phyloP scores from a whole-genome alignment of 2,329 filamentous ascomycete genomes.

The Colletotrichum spaethianum region DNA sequence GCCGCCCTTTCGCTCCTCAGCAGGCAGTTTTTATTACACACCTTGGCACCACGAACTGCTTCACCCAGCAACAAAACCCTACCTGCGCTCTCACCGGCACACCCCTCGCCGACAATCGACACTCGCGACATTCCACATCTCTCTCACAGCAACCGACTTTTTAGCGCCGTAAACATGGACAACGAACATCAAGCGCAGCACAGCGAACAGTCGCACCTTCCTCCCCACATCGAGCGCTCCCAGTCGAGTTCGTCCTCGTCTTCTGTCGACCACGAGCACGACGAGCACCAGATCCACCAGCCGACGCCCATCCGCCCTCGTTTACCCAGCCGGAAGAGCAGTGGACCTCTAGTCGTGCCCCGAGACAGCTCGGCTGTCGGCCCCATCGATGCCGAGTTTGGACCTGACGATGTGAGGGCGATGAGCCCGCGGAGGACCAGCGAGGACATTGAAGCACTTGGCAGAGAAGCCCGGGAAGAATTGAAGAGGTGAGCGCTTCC shows the following conservation, averaged over 20 bases:
- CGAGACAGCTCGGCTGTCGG: conserved; percentile 82
- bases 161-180: conserved; percentile 38
- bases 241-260: conserved; percentile 51
- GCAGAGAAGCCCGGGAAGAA: conserved; percentile 82
- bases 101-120: not conserved
- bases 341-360: conserved; percentile 86
- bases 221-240: conserved; percentile 55
- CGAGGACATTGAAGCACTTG: conserved; percentile 90
- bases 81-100: not conserved
- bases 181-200: conserved; percentile 44
- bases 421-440: conserved; percentile 96
- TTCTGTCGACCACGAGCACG: conserved; percentile 49
- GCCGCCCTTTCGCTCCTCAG: conserved; percentile 25
- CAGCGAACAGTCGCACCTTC: conserved; percentile 43
- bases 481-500: conserved; percentile 66
- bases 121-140: not conserved
- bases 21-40: not conserved
- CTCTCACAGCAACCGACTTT: not conserved
- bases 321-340: conserved; percentile 81
- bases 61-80: not conserved
- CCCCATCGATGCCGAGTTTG: conserved; percentile 81
- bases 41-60: not conserved
- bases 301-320: conserved; percentile 74
- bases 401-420: conserved; percentile 88
- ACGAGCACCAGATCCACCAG: conserved; percentile 60